phyloP scores from a whole-genome alignment of 805 yeast species.

The Yueomyces sinensis region DNA sequence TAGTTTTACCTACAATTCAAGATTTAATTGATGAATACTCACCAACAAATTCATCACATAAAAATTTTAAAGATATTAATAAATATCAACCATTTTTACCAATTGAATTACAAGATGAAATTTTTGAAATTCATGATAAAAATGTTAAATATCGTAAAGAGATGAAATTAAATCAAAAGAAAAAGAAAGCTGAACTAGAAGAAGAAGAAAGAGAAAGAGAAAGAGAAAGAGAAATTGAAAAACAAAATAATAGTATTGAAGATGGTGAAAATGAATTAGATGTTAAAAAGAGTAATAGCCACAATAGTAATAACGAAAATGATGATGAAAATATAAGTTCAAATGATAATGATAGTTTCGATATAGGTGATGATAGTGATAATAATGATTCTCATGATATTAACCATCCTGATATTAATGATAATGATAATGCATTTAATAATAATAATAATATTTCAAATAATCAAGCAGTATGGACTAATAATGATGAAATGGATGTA shows the following conservation, averaged over 20 bases:
- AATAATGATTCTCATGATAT: conserved; percentile 41
- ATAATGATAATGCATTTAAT: conserved; percentile 34
- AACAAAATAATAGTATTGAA: conserved; percentile 6
- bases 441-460: conserved; percentile 54
- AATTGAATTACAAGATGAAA: conserved; percentile 49
- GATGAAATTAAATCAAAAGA: conserved; percentile 2
- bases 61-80: neutral
- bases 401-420: conserved; percentile 26
- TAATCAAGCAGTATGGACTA: conserved; percentile 32
- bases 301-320: conserved; percentile 1
- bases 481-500: conserved; percentile 36
- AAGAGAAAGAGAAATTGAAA: conserved; percentile 5
- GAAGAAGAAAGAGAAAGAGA: conserved; percentile 6
- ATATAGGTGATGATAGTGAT: conserved; percentile 40
- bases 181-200: conserved; percentile 6
- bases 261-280: conserved; percentile 1
- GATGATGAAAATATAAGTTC: conserved; percentile 30
- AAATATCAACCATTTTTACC: conserved; percentile 64
- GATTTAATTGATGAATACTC: conserved; percentile 72
- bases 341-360: conserved; percentile 34
- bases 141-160: conserved; percentile 16
- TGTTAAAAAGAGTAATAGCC: neutral
- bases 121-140: conserved; percentile 52
- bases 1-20: conserved; percentile 56
- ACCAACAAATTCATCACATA: neutral